Base-by-base conservation (phyloP, 495 filamentous ascomycete genomes). In the Aspergillus cristatus region DNA sequence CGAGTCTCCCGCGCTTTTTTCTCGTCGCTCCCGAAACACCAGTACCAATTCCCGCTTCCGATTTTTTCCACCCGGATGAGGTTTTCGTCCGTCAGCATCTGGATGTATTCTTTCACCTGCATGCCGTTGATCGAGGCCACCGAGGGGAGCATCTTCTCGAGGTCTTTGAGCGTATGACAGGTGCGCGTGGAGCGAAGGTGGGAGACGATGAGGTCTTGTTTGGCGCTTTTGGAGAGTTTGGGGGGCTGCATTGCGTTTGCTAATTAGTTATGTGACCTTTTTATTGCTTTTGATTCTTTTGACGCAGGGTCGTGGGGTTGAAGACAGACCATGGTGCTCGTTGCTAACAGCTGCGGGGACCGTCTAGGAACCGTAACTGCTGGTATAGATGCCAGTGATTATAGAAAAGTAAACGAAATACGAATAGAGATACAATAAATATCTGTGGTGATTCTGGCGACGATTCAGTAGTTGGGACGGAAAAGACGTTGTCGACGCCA, bases 41-140 rank as follows among this genome's bases (percentile, higher is more conserved):
- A 88, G 62, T 85, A 87, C 83, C 83, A 88, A 51, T 87, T 86
- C 12, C 78, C 81, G 38, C 70, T 81, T 39, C 83, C 83, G 48
- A 88, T 86, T 62, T 86, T 86, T 64, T 87, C 83, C 12, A 84
- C 76, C 8, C 68, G 74, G 39, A 87, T 70, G 41, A 72, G 72
- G 40, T 67, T 64, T 32, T 87, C 83, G 43, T 86, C 79, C 0
- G 57, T 53, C 3, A 85, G 62, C 4, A 67, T 64, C 54, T 81
- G 76, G 20, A 85, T 63, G 53, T 75, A 81, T 42, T 84, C 80
- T 55, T 81, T 81, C 34, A 83, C 78, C 48, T 80, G 76, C 60
- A 82, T 79, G 36, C 69, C 65, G 48, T 78, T 76, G 65, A 84
- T 80, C 20, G 74, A 76, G 22, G 79, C 81, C 24, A 83, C 71